These are phyloP conservation scores for Herpomyces periplanetae DNA, from an alignment of 2,329 filamentous ascomycete genomes.

Conservation along the genomic window DNA sequence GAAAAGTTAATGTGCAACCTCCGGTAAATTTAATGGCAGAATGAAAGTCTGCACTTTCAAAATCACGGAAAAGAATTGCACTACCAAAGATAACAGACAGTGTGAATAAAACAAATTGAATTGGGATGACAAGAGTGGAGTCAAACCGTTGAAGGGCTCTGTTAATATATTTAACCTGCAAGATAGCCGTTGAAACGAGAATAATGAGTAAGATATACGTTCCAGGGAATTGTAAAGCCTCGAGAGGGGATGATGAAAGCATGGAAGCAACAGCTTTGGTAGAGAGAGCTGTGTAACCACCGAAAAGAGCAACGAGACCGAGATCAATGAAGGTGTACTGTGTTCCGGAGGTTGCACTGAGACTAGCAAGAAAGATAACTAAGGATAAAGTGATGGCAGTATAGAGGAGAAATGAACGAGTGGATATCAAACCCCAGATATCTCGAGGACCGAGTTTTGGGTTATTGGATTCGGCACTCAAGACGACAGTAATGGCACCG, in stretches of 20 bases:
- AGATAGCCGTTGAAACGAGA: constrained; percentile 43
- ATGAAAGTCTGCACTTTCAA: constrained; percentile 33
- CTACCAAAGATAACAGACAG: constrained; percentile 79
- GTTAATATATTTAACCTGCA: constrained; percentile 94
- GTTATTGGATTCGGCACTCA: constrained; percentile 61
- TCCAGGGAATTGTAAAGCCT: constrained; percentile 58
- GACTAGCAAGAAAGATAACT: constrained; percentile 38
- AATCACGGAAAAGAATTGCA: constrained; percentile 70
- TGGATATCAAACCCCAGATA: constrained; percentile 57
- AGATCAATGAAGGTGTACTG: constrained; percentile 65
- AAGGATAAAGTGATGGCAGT: constrained; percentile 30
- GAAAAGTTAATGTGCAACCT: constrained; percentile 65
- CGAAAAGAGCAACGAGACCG: constrained; percentile 66
- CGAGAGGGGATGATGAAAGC: constrained; percentile 57
- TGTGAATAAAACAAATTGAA: constrained; percentile 88
- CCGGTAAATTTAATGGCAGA: constrained; percentile 53
- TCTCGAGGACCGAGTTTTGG: constrained; percentile 62
- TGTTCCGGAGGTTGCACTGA: constrained; percentile 45
- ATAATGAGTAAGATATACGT: constrained; percentile 52
- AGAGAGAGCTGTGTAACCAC: constrained; percentile 76
- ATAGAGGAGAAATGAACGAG: constrained; percentile 65
- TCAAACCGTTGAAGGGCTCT: constrained; percentile 62
- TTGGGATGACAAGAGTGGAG: constrained; percentile 86
- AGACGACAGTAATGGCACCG: constrained; percentile 62
- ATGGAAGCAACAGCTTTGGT: constrained; percentile 90